Percentiles rank a stretch among this genome's conserved stretches.
phyloP scores from a whole-genome alignment of 768 basidiomycete genomes.

The Hypholoma fasciculare region DNA sequence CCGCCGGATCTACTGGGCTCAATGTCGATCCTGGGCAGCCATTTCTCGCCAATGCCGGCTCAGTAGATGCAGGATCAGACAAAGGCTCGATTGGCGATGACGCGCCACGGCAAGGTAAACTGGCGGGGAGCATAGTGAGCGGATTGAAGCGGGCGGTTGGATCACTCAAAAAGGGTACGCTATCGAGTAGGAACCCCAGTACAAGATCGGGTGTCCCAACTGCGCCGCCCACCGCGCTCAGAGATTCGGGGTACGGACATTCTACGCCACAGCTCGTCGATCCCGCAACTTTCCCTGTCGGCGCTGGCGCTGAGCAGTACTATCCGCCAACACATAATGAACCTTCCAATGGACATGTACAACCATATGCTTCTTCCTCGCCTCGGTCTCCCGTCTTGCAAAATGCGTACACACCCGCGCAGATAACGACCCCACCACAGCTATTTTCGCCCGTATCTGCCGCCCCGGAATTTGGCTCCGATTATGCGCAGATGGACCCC shows the following conservation, averaged over 20 bases:
- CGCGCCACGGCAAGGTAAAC: slow-evolving; percentile 7
- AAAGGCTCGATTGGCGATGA: slow-evolving; percentile 2
- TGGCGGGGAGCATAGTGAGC: slow-evolving; percentile 30
- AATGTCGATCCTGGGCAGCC: slow-evolving; percentile 23
- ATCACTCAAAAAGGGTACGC: slow-evolving; percentile 10
- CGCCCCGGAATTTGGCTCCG: slow-evolving; percentile 41
- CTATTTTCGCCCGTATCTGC: slow-evolving; percentile 36
- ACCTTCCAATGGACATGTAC: too few relatives aligned
- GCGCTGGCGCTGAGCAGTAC: too few relatives aligned
- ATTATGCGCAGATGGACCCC: slow-evolving; percentile 51
- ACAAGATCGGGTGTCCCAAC: background rate
- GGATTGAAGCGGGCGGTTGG: slow-evolving; percentile 31
- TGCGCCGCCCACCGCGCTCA: background rate
- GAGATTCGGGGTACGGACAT: slow-evolving; percentile 21
- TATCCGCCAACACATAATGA: too few relatives aligned
- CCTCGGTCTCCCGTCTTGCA: background rate
- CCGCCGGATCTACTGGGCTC: slow-evolving; percentile 9
- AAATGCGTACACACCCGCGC: background rate
- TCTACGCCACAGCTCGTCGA: slow-evolving; percentile 6
- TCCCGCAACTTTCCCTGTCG: background rate
- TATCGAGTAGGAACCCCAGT: background rate
- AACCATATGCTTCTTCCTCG: background rate
- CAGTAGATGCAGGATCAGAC: slow-evolving; percentile 8
- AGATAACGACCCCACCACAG: slow-evolving; percentile 11
- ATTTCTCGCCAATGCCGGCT: slow-evolving; percentile 20